Conservation (phyloP, 2,329 filamentous ascomycete species). For the Fusarium zealandicum region DNA sequence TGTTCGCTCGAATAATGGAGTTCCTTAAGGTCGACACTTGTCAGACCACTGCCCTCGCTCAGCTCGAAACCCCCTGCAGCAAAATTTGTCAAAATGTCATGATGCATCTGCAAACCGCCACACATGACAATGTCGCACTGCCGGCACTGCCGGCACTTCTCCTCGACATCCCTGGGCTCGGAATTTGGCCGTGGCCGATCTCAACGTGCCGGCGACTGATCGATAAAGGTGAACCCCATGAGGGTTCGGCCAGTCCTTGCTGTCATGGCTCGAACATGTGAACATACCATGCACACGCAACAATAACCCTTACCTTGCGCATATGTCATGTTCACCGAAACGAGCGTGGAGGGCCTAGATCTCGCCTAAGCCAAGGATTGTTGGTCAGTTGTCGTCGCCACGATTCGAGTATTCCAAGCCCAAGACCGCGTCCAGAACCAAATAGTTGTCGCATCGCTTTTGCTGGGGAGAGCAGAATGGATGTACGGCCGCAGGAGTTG, state of each 20-base stretch:
- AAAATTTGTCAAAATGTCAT: conserved; percentile 5
- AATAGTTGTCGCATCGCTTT: conserved; percentile 4
- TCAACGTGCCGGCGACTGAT: background rate
- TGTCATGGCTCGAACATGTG: background rate
- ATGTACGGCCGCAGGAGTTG: conserved; percentile 1
- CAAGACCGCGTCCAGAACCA: conserved; percentile 1
- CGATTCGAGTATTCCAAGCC: background rate
- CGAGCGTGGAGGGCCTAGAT: background rate
- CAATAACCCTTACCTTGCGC: background rate
- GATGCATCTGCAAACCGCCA: conserved; percentile 1
- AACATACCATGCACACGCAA: conserved; percentile 5
- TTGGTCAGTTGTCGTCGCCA: background rate
- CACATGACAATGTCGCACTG: conserved; percentile 1
- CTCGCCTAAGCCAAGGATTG: background rate
- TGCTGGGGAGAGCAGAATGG: conserved; percentile 3
- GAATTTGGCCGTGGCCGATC: background rate
- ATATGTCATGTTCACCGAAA: background rate
- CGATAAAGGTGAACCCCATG: background rate
- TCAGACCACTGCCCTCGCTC: background rate
- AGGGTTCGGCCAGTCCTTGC: background rate
- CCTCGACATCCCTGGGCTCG: background rate
- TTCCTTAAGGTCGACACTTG: background rate
- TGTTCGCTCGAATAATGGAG: background rate
- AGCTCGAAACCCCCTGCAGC: background rate
- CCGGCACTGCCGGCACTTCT: background rate